Evolutionary conservation across 2,329 filamentous ascomycete species (phyloP), one percentile per base, ranked within the genome.

Genomic region (Fusarium nisikadoi): DNA sequence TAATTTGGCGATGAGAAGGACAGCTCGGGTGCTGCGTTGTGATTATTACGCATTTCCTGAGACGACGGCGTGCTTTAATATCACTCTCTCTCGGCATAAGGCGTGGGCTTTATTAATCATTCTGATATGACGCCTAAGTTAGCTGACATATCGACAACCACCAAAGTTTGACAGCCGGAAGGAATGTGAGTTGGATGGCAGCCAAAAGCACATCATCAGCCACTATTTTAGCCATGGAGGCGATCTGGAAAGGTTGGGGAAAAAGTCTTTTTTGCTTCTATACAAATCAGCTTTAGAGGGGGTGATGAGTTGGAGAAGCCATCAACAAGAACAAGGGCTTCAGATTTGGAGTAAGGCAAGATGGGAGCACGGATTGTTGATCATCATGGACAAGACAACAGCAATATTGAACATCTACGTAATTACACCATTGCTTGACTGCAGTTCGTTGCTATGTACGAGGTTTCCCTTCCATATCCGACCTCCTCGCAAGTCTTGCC

Each of bases 331-430:
- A 39, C 31, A 25, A 25, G 23, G 23, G 23, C 23, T 25, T 25
- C 42, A 38, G 54, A 71, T 42, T 71, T 71, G 62, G 68, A 71
- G 68, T 68, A 71, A 54, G 52, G 63, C 17, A 31, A 42, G 61
- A 49, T 38, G 55, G 42, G 33, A 66, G 66, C 67, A 66, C 50
- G 53, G 43, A 42, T 69, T 59, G 52, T 25, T 60, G 55, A 62
- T 70, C 50, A 62, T 52, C 50, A 62, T 52, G 17, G 27, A 33
- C 20, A 55, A 53, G 49, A 68, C 29, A 56, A 33, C 19, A 52
- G 23, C 12, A 33, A 54, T 57, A 42, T 49, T 20, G 53, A 33
- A 12, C 57, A 43, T 43, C 31, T 54, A 25, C 23, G 14, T 6
- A 50, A 29, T 8, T 29, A 29, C 12, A n/a, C 4, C 36, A 41